Percentiles rank a stretch among this genome's conserved stretches.
Conservation (phyloP, 768 basidiomycete genomes). For the Mycena galericulata region DNA sequence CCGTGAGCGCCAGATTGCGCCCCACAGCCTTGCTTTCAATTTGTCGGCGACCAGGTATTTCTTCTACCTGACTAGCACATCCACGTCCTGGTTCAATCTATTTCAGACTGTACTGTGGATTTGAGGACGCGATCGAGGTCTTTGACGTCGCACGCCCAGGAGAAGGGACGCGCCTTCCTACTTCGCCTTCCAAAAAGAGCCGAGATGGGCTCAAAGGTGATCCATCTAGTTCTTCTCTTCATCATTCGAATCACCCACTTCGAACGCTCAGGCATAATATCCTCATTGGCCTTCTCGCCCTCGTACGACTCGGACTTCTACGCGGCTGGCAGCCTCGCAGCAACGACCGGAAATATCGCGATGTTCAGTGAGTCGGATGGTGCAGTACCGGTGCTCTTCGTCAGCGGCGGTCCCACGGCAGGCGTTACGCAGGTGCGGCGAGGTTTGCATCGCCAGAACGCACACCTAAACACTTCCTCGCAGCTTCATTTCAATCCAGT, state of each 20-base stretch:
- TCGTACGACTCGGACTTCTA: conserved; percentile 72
- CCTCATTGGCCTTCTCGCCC: conserved; percentile 82
- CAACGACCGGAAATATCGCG: conserved; percentile 68
- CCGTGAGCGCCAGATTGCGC: conserved; percentile 90
- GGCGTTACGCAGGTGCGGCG: conserved; percentile 66
- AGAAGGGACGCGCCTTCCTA: conserved; percentile 75
- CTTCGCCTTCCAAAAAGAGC: conserved; percentile 80
- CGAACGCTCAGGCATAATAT: conserved; percentile 79
- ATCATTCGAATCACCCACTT: not conserved
- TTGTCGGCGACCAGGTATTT: conserved; percentile 69
- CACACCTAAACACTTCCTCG: not conserved
- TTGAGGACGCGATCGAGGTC: conserved; percentile 87
- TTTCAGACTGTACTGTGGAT: conserved; percentile 85
- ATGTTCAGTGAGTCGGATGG: conserved; percentile 73
- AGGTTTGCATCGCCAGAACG: not conserved
- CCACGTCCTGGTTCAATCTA: too few species aligned
- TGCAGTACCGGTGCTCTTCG: conserved; percentile 66
- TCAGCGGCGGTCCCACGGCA: conserved; percentile 66
- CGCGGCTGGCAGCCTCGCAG: conserved; percentile 82
- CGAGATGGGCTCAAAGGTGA: conserved; percentile 90
- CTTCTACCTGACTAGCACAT: too few species aligned
- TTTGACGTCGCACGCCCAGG: conserved; percentile 84
- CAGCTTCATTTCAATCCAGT: conserved; percentile 85
- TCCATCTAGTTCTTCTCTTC: not conserved
- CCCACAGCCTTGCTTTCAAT: conserved; percentile 87